Evolutionary conservation across 2,329 filamentous ascomycete genomes (phyloP), one percentile per base, ranked within the genome.

Genomic region (Colletotrichum theobromicola): DNA sequence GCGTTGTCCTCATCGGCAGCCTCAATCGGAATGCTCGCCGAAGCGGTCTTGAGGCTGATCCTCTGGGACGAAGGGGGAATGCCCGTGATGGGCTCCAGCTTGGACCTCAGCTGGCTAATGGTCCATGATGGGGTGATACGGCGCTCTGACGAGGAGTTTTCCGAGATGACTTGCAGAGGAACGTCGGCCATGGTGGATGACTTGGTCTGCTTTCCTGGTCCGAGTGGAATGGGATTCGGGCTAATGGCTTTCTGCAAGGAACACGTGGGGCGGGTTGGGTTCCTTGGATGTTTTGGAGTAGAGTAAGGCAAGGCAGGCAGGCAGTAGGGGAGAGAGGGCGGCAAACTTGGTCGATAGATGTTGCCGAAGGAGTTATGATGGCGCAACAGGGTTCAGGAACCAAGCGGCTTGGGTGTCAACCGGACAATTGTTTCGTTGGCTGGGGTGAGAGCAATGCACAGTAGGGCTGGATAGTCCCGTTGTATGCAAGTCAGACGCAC

Each of bases 51-150:
- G 81, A 98, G 88, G 34, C 88, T 92, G 76, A 99, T 89, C 76
- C 88, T 91, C 84, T 98, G 97, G 75, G 90, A 92, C 34, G 90
- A 90, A 13, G 96, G 94, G 18, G 97, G 96, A 46, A 98, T 92
- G 76, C 97, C 97, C 3, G 96, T 98, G 85, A 98, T 93, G 76
- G 95, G 94, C 85, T 98, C 96, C 66, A 99, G 92, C 84, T 97
- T 97, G 67, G 89, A 86, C 86, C 96, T 98, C 79, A 98, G 90
- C 80, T 95, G 93, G 70, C 90, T 88, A 81, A 99, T 93, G 76
- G 93, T 93, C 97, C 97, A 99, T 78, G 96, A 93, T 16, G 96
- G 96, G 30, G 95, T 96, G 83, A 98, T 92, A 78, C 97, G 94
- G 76, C 96, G 94, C 86, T 99, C 97, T 66, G 95, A 96, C 63